A percentile compares a stretch with the other conserved stretches of the same genome.
These are phyloP conservation scores for Blastobotrys peoriensis DNA, from an alignment of 805 yeast genomes.

Conservation along the genomic window DNA sequence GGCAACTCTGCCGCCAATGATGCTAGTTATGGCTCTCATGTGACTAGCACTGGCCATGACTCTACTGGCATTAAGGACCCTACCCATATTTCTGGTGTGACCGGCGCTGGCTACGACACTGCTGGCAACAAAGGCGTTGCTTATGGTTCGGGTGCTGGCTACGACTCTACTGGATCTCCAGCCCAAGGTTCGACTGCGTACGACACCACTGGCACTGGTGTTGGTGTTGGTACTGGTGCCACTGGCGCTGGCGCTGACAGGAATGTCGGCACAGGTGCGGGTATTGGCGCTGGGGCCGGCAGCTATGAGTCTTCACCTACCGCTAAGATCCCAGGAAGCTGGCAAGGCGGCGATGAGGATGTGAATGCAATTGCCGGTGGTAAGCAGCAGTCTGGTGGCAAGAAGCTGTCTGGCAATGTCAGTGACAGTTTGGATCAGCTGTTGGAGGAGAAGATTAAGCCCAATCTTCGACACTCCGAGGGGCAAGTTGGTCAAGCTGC, in stretches of 20 bases:
- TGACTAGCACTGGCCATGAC: background rate
- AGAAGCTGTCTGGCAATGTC: slow-evolving; percentile 1
- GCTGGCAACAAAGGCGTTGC: too few relatives aligned
- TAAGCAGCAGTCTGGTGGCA: background rate
- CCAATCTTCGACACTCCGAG: background rate
- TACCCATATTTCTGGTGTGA: background rate
- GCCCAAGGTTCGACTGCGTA: background rate
- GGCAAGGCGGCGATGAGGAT: background rate
- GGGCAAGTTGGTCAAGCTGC: too few relatives aligned
- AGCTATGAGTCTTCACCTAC: too few relatives aligned
- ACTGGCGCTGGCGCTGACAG: slow-evolving; percentile 1
- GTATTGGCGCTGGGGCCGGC: too few relatives aligned
- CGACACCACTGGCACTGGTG: slow-evolving; percentile 1
- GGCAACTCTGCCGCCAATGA: too few relatives aligned
- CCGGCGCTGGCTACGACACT: background rate
- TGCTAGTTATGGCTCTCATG: background rate
- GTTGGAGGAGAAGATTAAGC: background rate
- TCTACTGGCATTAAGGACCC: background rate
- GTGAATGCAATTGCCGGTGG: background rate
- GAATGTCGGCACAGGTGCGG: too few relatives aligned
- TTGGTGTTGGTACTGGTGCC: slow-evolving; percentile 2
- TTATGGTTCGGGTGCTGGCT: too few relatives aligned
- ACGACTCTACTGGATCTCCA: too few relatives aligned
- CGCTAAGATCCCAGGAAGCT: background rate
- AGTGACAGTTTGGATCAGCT: background rate